Evolutionary conservation across 1,139 yeast species (phyloP).

Genomic region (Suhomyces anneliseae): DNA sequence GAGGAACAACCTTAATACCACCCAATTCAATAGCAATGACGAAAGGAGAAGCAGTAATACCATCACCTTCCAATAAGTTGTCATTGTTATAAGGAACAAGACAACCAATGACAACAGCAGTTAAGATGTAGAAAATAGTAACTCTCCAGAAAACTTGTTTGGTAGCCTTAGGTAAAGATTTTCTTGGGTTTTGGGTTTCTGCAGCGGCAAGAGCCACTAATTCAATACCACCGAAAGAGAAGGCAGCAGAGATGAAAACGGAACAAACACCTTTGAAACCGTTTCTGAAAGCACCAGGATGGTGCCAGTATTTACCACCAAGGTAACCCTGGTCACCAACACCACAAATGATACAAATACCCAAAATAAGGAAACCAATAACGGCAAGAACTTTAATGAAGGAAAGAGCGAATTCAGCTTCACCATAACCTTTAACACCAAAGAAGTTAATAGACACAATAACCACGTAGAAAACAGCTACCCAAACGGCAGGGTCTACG

Average conservation of each 20-base stretch:
- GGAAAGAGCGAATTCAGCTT: conserved; percentile 47
- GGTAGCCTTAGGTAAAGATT: conserved; percentile 24
- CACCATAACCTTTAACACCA: conserved; percentile 53
- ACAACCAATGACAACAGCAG: conserved; percentile 48
- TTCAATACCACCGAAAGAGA: conserved; percentile 26
- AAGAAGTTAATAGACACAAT: conserved; percentile 42
- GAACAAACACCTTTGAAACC: conserved; percentile 26
- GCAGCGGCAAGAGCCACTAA: conserved; percentile 27
- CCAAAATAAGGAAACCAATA: conserved; percentile 25
- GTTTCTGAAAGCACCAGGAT: conserved; percentile 24
- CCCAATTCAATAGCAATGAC: conserved; percentile 42
- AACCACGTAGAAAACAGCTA: conserved; percentile 44
- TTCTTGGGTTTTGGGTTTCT: conserved; percentile 23
- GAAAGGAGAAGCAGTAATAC: conserved; percentile 41
- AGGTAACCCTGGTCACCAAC: conserved; percentile 26
- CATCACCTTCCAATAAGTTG: conserved; percentile 34
- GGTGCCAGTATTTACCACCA: conserved; percentile 26
- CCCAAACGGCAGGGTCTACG: conserved; percentile 38
- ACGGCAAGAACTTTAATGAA: conserved; percentile 26
- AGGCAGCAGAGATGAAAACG: conserved; percentile 24
- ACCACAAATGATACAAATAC: conserved; percentile 27
- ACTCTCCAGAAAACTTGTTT: conserved; percentile 27
- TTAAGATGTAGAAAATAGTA: conserved; percentile 28
- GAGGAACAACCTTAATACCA: conserved; percentile 43
- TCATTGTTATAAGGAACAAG: conserved; percentile 43